Percentiles rank a stretch among this genome's conserved stretches.
Evolutionary conservation across 2,329 filamentous ascomycete species (phyloP).

Genomic region (Cryphonectria carpinicola): DNA sequence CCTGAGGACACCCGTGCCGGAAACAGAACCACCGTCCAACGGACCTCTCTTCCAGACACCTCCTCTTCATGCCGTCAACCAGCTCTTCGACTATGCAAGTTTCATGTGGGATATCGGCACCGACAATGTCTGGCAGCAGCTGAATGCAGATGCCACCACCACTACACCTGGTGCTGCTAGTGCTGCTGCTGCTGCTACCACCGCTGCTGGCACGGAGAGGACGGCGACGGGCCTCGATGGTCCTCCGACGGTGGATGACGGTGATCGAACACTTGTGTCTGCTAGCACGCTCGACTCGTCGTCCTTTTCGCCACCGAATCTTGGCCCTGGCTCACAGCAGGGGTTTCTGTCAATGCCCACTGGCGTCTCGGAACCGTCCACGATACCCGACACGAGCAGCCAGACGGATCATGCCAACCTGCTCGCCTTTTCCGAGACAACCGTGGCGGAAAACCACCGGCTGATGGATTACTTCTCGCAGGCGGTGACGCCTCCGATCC

Average conservation of each 20-base stretch:
- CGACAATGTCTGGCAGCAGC: slow-evolving; percentile 41
- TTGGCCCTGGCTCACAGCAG: not conserved
- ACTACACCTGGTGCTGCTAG: not conserved
- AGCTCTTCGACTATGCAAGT: slow-evolving; percentile 52
- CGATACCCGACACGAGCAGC: slow-evolving; percentile 28
- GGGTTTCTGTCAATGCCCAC: not conserved
- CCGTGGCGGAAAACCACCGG: slow-evolving; percentile 40
- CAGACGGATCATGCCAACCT: slow-evolving; percentile 33
- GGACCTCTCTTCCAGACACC: slow-evolving; percentile 19
- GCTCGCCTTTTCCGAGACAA: slow-evolving; percentile 27
- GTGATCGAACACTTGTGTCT: not conserved
- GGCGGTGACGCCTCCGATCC: slow-evolving; percentile 55
- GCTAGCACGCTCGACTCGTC: not conserved
- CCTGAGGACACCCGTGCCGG: slow-evolving; percentile 20
- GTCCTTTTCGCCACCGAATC: not conserved
- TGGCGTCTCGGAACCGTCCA: not conserved
- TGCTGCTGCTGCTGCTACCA: not conserved
- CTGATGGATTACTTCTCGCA: slow-evolving; percentile 54
- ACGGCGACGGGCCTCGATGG: not conserved
- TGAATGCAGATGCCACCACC: slow-evolving; percentile 28
- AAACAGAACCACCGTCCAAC: slow-evolving; percentile 16
- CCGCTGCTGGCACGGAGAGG: not conserved
- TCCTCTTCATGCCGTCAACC: slow-evolving; percentile 39
- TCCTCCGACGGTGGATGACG: not conserved
- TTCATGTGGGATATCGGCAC: slow-evolving; percentile 50